phyloP scores from a whole-genome alignment of 2,329 filamentous ascomycete genomes.

The Sclerotinia sclerotiorum region DNA sequence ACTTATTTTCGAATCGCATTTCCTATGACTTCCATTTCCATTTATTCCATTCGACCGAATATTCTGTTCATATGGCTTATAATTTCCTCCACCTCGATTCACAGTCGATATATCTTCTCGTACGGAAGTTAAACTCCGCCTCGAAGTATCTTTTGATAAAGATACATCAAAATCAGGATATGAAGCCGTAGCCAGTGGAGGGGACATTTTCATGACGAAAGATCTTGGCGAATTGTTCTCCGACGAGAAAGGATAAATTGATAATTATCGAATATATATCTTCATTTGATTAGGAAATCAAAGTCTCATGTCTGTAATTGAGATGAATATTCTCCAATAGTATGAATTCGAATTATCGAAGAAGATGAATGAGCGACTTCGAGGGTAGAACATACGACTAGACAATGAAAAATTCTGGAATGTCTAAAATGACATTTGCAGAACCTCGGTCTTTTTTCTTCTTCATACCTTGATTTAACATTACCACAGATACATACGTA shows the following conservation, averaged over 20 bases:
- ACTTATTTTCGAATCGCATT: conserved; percentile 19
- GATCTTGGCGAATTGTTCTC: not conserved
- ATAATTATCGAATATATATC: not conserved
- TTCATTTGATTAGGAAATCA: not conserved
- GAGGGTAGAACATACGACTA: not conserved
- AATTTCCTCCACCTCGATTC: not conserved
- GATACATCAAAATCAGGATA: not conserved
- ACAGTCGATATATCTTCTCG: conserved; percentile 5
- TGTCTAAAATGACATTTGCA: conserved; percentile 5
- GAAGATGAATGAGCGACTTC: not conserved
- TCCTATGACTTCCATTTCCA: not conserved
- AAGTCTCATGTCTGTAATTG: not conserved
- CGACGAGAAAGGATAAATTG: not conserved
- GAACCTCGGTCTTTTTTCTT: not conserved
- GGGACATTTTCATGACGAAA: conserved; percentile 13
- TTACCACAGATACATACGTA: too few species aligned
- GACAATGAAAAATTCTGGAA: conserved; percentile 15
- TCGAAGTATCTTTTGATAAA: not conserved
- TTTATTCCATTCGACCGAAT: not conserved
- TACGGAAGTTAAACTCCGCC: conserved; percentile 3
- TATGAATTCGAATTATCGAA: not conserved
- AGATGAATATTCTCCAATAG: not conserved
- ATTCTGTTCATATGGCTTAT: not conserved
- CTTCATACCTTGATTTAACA: not conserved
- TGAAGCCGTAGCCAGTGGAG: conserved; percentile 8